Evolutionary conservation across 176 grass and related monocot genomes (phyloP).

Genomic region (Leersia perrieri): DNA sequence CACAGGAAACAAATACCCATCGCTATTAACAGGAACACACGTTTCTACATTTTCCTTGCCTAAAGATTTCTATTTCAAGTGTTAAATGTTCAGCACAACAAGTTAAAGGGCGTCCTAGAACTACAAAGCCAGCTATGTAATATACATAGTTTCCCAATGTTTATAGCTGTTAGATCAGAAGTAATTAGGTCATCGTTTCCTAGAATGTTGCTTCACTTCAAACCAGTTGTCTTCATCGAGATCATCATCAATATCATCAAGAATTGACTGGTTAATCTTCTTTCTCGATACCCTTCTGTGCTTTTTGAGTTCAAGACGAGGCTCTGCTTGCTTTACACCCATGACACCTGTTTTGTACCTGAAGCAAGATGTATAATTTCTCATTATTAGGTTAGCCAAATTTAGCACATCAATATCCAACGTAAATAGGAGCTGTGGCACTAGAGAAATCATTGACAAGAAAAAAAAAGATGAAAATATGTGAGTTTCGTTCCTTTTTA

Average conservation of each 20-base stretch:
- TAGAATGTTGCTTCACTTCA: slow-evolving; percentile 38
- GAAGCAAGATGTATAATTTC: slow-evolving; percentile 14
- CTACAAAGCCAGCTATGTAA: slow-evolving; percentile 28
- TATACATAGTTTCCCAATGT: neutral
- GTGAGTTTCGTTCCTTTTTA: neutral
- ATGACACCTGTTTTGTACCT: slow-evolving; percentile 82
- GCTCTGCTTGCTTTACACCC: slow-evolving; percentile 86
- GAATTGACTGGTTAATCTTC: slow-evolving; percentile 71
- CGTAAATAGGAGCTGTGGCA: neutral
- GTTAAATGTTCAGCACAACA: neutral
- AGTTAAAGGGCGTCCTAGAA: neutral
- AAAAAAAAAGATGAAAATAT: neutral
- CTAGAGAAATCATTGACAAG: neutral
- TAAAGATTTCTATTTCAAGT: slow-evolving; percentile 13
- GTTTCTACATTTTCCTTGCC: neutral
- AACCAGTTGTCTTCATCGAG: slow-evolving; percentile 48
- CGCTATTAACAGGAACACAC: neutral
- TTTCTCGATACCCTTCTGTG: slow-evolving; percentile 88
- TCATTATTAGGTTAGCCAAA: neutral
- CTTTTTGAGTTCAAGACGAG: slow-evolving; percentile 75
- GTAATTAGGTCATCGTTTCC: slow-evolving; percentile 19
- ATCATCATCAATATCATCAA: slow-evolving; percentile 67
- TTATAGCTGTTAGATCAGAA: slow-evolving; percentile 33
- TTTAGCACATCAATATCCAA: neutral
- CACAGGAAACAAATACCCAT: neutral